phyloP scores from a whole-genome alignment of 805 yeast species.

The Lipomyces chichibuensis region DNA sequence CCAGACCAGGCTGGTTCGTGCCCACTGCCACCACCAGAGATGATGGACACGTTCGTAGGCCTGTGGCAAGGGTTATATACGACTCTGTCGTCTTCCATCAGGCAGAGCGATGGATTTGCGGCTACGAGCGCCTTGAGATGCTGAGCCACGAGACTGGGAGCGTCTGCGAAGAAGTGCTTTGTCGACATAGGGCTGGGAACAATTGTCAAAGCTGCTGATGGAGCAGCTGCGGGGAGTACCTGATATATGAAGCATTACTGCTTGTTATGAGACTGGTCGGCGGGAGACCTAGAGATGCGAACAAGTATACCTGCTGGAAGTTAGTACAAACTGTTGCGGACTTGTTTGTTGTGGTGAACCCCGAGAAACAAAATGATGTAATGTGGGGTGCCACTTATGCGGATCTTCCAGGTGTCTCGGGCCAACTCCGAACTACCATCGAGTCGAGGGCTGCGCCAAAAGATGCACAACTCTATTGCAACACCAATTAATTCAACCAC shows the following conservation, averaged over 20 bases:
- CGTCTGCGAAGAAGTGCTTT: slow-evolving; percentile 42
- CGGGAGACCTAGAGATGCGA: background rate
- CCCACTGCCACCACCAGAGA: slow-evolving; percentile 95
- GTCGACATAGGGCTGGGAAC: slow-evolving; percentile 21
- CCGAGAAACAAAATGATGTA: background rate
- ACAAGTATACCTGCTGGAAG: background rate
- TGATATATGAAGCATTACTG: background rate
- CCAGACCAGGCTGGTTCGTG: slow-evolving; percentile 96
- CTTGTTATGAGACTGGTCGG: background rate
- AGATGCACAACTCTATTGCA: no score
- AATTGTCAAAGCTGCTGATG: background rate
- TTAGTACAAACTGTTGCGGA: background rate
- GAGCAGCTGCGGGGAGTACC: background rate
- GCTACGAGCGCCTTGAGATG: slow-evolving; percentile 59
- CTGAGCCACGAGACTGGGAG: slow-evolving; percentile 44
- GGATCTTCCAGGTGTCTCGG: background rate
- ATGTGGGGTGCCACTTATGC: no score
- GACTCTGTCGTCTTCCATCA: slow-evolving; percentile 56
- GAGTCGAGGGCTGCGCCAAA: no score
- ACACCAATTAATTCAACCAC: no score
- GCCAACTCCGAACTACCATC: background rate
- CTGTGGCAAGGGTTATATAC: slow-evolving; percentile 39
- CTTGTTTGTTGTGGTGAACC: background rate
- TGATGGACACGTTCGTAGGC: slow-evolving; percentile 54
- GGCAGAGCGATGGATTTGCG: slow-evolving; percentile 57